phyloP scores from a whole-genome alignment of 2,329 filamentous ascomycete genomes.

The Colletotrichum higginsianum region DNA sequence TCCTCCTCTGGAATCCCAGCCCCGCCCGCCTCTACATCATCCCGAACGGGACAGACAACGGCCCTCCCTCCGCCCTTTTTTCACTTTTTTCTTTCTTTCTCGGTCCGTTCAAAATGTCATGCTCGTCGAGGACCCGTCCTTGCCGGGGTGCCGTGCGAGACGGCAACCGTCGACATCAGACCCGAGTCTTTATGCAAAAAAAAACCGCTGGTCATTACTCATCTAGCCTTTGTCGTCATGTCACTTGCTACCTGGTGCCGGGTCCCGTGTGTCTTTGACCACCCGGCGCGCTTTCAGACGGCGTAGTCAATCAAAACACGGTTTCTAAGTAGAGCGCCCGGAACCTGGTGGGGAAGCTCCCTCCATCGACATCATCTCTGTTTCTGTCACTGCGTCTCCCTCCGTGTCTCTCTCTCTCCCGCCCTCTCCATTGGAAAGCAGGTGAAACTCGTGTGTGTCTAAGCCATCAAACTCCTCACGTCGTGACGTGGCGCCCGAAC shows the following conservation, averaged over 20 bases:
- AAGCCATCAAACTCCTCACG: constrained; percentile 25
- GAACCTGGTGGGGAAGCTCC: not conserved
- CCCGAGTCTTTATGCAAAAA: constrained; percentile 19
- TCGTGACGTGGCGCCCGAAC: not conserved
- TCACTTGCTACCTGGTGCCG: not conserved
- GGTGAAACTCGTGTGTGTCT: constrained; percentile 18
- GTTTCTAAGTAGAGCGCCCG: constrained; percentile 5
- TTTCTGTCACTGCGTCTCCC: too few species aligned
- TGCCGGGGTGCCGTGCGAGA: not conserved
- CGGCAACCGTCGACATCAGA: constrained; percentile 18
- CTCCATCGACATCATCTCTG: not conserved
- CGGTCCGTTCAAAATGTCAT: not conserved
- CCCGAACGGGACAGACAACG: constrained; percentile 22
- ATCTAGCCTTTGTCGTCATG: not conserved
- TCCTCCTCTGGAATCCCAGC: not conserved
- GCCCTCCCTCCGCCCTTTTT: constrained; percentile 1
- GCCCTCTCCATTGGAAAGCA: not conserved
- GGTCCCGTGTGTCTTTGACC: constrained; percentile 5
- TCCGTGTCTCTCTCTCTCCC: not conserved
- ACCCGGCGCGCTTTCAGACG: constrained; percentile 8
- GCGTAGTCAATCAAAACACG: not conserved
- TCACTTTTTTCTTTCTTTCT: not conserved
- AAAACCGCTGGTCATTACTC: not conserved
- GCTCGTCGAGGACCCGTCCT: not conserved
- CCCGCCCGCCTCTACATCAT: constrained; percentile 3